These are phyloP conservation scores for Casaregolazyma suthepensis DNA, from an alignment of 1,139 yeast genomes.

Conservation along the genomic window DNA sequence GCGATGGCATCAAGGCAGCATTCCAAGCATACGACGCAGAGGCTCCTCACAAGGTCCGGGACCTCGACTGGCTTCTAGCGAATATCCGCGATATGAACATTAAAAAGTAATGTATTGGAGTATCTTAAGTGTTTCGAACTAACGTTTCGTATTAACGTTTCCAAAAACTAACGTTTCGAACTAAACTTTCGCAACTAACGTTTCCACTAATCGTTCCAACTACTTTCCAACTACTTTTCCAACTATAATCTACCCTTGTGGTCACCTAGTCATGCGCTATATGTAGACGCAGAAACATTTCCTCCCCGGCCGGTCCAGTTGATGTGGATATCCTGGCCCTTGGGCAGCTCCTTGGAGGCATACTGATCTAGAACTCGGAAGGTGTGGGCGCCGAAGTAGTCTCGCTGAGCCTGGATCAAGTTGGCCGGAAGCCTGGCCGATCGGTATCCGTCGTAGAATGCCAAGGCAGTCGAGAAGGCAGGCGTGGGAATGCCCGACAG, in stretches of 20 bases:
- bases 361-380: slow-evolving; percentile 88
- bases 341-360: slow-evolving; percentile 71
- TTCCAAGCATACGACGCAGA: slow-evolving; percentile 10
- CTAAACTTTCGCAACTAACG: no score
- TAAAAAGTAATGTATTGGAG: no score
- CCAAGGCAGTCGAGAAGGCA: slow-evolving; percentile 92
- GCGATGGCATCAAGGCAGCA: slow-evolving; percentile 8
- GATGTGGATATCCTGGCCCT: slow-evolving; percentile 79
- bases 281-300: slow-evolving; percentile 89
- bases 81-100: slow-evolving; percentile 19
- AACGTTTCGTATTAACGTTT: no score
- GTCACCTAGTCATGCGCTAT: slow-evolving; percentile 61
- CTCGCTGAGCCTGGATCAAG: slow-evolving; percentile 98
- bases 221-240: slow-evolving; percentile 1
- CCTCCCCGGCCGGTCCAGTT: slow-evolving; percentile 99
- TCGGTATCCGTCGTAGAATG: slow-evolving; percentile 99
- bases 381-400: slow-evolving; percentile 99
- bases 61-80: slow-evolving; percentile 17
- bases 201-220: no score
- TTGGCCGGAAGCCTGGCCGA: slow-evolving; percentile 93
- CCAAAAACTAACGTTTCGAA: no score
- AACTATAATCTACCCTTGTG: not conserved
- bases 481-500: slow-evolving; percentile 93
- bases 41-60: not conserved
- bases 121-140: no score